These are phyloP conservation scores for Geranomyces variabilis DNA, from an alignment of 192 early-diverging fungal species.

Conservation along the genomic window DNA sequence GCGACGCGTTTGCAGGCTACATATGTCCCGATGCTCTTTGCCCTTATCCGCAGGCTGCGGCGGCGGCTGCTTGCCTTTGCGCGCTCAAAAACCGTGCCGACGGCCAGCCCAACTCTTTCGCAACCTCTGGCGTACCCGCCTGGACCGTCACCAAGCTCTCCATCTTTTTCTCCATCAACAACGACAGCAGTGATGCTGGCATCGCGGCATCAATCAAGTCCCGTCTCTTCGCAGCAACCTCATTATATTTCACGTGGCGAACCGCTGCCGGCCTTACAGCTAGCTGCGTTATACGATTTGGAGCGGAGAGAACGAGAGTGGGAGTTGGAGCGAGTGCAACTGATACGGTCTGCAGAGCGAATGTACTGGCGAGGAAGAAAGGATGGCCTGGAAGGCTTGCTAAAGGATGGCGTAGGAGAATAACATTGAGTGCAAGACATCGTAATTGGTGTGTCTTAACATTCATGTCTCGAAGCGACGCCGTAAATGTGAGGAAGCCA, in stretches of 20 bases:
- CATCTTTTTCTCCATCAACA: background rate
- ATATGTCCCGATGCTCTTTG: background rate
- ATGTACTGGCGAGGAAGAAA: slow-evolving; percentile 17
- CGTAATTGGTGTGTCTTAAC: too few relatives aligned
- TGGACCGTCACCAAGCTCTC: background rate
- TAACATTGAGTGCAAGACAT: too few relatives aligned
- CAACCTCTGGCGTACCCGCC: background rate
- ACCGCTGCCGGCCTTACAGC: background rate
- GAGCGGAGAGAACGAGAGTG: slow-evolving; percentile 7
- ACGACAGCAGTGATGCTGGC: background rate
- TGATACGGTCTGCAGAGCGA: slow-evolving; percentile 15
- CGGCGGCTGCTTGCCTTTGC: too few relatives aligned
- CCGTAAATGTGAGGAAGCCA: too few relatives aligned
- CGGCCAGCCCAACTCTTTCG: too few relatives aligned
- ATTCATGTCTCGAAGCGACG: too few relatives aligned
- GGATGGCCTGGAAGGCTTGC: slow-evolving; percentile 11
- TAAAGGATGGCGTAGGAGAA: background rate
- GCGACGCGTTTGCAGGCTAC: slow-evolving; percentile 5
- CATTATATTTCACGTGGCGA: background rate
- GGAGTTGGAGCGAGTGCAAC: slow-evolving; percentile 11
- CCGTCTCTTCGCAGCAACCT: background rate
- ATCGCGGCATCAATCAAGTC: background rate
- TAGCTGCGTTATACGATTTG: slow-evolving; percentile 6
- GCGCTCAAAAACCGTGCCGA: too few relatives aligned
- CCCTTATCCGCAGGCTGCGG: slow-evolving; percentile 4